Conservation (phyloP, 1,284 basidiomycete species). For the Rugosomyces carneus region DNA sequence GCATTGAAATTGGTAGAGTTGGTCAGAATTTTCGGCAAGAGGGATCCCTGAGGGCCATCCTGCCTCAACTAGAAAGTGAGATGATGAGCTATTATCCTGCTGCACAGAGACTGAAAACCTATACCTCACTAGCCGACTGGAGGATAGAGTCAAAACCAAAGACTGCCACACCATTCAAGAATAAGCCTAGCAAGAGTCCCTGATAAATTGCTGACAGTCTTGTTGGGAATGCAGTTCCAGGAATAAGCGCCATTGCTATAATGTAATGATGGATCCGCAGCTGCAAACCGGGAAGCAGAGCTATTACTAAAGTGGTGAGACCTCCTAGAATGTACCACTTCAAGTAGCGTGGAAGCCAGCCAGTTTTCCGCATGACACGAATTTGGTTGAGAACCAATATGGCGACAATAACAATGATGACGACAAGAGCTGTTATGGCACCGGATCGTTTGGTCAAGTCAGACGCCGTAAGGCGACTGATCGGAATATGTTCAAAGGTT, state of each 20-base stretch:
- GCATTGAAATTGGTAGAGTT: slow-evolving; percentile 61
- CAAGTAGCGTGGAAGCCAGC: slow-evolving; percentile 72
- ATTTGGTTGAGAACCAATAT: slow-evolving; percentile 68
- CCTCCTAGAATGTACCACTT: slow-evolving; percentile 68
- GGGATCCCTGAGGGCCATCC: slow-evolving; percentile 68
- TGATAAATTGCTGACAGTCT: slow-evolving; percentile 74
- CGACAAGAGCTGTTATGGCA: slow-evolving; percentile 64
- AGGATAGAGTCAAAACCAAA: slow-evolving; percentile 79
- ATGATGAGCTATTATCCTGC: background rate
- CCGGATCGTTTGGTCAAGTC: slow-evolving; percentile 68
- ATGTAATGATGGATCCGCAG: slow-evolving; percentile 75
- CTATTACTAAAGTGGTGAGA: slow-evolving; percentile 58
- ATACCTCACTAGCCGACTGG: slow-evolving; percentile 70
- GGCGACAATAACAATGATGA: slow-evolving; percentile 62
- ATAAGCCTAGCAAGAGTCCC: slow-evolving; percentile 79
- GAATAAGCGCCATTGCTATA: slow-evolving; percentile 68
- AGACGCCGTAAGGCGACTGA: slow-evolving; percentile 64
- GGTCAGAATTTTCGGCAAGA: slow-evolving; percentile 67
- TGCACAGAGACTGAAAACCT: background rate
- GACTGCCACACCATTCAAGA: slow-evolving; percentile 70
- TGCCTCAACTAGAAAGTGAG: slow-evolving; percentile 49
- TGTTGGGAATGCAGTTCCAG: slow-evolving; percentile 78
- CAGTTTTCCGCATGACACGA: slow-evolving; percentile 78
- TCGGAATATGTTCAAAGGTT: slow-evolving; percentile 64
- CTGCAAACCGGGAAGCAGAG: slow-evolving; percentile 62